Evolutionary conservation across 768 basidiomycete species (phyloP), one percentile per base, ranked within the genome.

Genomic region (Leccinellum luteum): DNA sequence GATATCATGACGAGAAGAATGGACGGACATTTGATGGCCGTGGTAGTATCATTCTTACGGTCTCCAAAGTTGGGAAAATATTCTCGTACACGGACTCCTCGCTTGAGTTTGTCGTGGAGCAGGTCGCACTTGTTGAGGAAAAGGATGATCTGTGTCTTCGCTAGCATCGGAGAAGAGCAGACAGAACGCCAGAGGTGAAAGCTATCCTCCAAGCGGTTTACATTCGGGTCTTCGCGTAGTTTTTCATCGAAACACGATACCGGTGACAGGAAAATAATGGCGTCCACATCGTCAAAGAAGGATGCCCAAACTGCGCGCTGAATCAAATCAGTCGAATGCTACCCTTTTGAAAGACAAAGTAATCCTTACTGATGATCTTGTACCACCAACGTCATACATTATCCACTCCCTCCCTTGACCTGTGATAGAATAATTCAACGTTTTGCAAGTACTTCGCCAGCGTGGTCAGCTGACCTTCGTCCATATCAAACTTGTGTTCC

Each of bases 161-260:
- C 69, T 6, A 91, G 80, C 21, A 90, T 73, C 60, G 84, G 84
- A 63, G 85, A 89, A 6, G 81, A 74, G 62, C 85, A 87, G 52
- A 92, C 82, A n/a, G 84, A 82, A 54, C 81, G 81, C 90, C 89
- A 92, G 6, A 92, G 79, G 15, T 85, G 78, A 63, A 85, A 81
- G 63, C 86, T 89, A 66, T 92, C 90, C 72, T 91, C 86, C 17
- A 92, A 69, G 25, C 90, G 81, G 69, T 92, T 93, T 44, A 90
- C 81, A 0, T 73, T 74, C 4, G 76, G 77, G 64, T 92, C 82
- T 70, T 92, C 91, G 6, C 84, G 84, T 0, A 93, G 77, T 51
- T 79, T 81, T 69, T 93, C 90, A 64, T 93, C 87, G 67, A 93
- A 94, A 54, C 89, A 87, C 27, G 87, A 90, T 64, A 93, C 86